Base-by-base conservation (phyloP, 495 filamentous ascomycete species). In the Lichenothelia convexa region DNA sequence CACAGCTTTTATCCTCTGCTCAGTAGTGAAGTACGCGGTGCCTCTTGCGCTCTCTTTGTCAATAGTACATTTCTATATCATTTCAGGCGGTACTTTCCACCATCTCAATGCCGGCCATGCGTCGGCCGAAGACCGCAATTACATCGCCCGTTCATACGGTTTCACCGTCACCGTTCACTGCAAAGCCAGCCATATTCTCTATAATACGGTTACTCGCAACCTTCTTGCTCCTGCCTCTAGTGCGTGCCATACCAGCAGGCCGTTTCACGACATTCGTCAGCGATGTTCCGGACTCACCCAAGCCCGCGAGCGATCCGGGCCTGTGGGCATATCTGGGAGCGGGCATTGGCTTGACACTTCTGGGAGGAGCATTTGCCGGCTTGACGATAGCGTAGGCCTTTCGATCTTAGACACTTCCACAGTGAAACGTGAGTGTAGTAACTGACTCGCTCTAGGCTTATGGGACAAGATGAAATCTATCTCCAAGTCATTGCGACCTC, bases 391-490 rank as follows among this genome's bases (percentile, higher is more conserved):
- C 89, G 57, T 74, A 43, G 18, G 42, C 40, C 18, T 46, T 42
- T 42, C 16, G 26, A n/a, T 19, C 2, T 20, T 32, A n/a, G n/a
- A 29, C 15, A 2, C 24, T 29, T 9, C 24, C 15, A 13, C 9
- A 9, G 1, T 29, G 24, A 2, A 1, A 29, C 24, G 9, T 29
- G n/a, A n/a, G n/a, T 29, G 24, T 29, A 29, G 9, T 29, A 13
- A 29, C 40, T 37, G 2, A 8, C 16, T 24, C 13, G 13, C 16
- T 32, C 11, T 39, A 74, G 70, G 16, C 54, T 80, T 34, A 81
- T 83, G 78, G 77, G 77, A 1, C 76, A 92, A 59, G 89, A 97
- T 61, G 84, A 91, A 50, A 87, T 95, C 43, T 93, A 95, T 52
- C 70, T 97, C 9, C 91, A 93, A 61, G 89, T 97, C 40, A 83